phyloP scores from a whole-genome alignment of 2,329 filamentous ascomycete genomes.

The Pseudovirgaria hyperparasitica region DNA sequence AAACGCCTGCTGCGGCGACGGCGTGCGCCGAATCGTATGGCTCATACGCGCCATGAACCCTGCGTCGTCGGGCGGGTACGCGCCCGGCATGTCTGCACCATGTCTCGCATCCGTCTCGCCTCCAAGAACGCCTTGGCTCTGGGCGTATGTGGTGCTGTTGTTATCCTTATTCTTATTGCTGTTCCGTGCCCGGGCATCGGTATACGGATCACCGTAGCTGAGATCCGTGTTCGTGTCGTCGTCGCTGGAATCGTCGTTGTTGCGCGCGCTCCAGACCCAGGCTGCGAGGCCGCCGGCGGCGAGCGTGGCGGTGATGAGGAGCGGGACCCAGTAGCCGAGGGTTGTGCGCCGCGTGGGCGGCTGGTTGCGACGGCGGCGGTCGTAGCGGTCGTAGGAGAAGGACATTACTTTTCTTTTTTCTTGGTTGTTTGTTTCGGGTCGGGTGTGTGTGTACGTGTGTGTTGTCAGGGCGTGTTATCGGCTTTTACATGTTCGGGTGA shows the following conservation, averaged over 20 bases:
- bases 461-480: background rate
- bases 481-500: too few species aligned
- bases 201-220: constrained; percentile 30
- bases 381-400: constrained; percentile 46
- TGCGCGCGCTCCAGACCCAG: constrained; percentile 89
- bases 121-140: constrained; percentile 18
- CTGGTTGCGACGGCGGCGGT: constrained; percentile 37
- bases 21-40: constrained; percentile 66
- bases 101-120: constrained; percentile 1
- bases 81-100: constrained; percentile 2
- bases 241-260: constrained; percentile 57
- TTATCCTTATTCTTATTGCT: constrained; percentile 11
- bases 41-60: constrained; percentile 67
- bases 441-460: background rate
- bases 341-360: constrained; percentile 43
- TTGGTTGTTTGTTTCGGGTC: background rate
- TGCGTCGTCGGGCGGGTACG: constrained; percentile 21
- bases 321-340: constrained; percentile 78
- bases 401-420: constrained; percentile 16
- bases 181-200: too few species aligned
- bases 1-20: constrained; percentile 79
- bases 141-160: constrained; percentile 8
- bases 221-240: constrained; percentile 39
- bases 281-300: constrained; percentile 77
- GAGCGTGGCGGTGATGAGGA: constrained; percentile 74